Evolutionary conservation across 1,139 yeast species (phyloP), one percentile per base, ranked within the genome.

Genomic region (Yamadazyma diddensiae): DNA sequence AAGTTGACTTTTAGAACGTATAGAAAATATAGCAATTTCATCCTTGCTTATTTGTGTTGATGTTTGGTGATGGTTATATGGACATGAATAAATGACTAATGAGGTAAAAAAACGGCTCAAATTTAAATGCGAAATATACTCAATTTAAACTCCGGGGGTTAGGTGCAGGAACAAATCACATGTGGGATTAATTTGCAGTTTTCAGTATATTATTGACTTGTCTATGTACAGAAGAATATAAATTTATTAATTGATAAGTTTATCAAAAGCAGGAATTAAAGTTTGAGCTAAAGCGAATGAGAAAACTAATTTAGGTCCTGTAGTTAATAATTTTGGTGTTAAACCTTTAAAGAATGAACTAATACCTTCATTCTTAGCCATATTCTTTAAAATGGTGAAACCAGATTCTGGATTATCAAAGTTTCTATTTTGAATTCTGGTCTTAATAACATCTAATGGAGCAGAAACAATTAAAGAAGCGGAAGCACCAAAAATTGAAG

Each of bases 401-500:
- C 99, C 99, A 28, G 88, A 74, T 67, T 92, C 95, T 42, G 96
- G 95, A 65, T 87, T 85, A 51, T 92, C 97, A 53, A 94, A 92
- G 72, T 84, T 87, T 64, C 79, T 82, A 73, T 92, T 92, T 69
- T 92, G 99, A 53, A 92, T 92, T 73, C 99, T 84, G 42, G 99
- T 92, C 75, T 92, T 92, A 64, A 92, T 92, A 41, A 92, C 99
- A 57, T 92, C 99, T 54, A 92, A 75, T 35, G 99, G 99, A 35
- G 98, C 99, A 50, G 95, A 83, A 22, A 92, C 97, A 57, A 92
- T 85, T 62, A 92, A 76, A 16, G 97, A 90, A 21, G 98, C 95
- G 38, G 95, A 85, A 20, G 99, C 99, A 61, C 99, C 99, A 52
- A 83, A 82, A 50, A 90, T 88, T n/a, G 98, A 92, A 19, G 97